Evolutionary conservation across 306 rosid species (phyloP).

Genomic region (Cucurbita moschata): DNA sequence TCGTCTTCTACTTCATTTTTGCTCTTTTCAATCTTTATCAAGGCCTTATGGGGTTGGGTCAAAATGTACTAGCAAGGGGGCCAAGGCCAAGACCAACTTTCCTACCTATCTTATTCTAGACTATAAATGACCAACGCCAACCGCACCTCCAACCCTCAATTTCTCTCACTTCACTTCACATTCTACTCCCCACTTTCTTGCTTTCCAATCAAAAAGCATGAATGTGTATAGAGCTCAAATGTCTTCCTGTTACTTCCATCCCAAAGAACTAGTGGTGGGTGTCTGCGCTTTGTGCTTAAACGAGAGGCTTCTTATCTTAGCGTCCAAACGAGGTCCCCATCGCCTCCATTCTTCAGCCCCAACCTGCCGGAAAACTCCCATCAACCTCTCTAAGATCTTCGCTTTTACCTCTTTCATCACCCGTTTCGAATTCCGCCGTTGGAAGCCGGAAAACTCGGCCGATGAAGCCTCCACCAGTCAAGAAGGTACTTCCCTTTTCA

Average conservation of each 20-base stretch:
- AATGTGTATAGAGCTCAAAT: constrained; percentile 47
- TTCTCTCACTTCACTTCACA: not conserved
- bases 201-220: constrained; percentile 5
- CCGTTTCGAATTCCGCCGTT: constrained; percentile 46
- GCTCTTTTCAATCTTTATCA: constrained; percentile 1
- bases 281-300: constrained; percentile 73
- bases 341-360: constrained; percentile 24
- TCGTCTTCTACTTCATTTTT: not conserved
- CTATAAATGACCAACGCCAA: constrained; percentile 11
- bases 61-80: not conserved
- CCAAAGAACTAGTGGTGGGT: constrained; percentile 55
- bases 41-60: constrained; percentile 9
- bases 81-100: constrained; percentile 3
- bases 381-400: constrained; percentile 70
- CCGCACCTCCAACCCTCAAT: constrained; percentile 6
- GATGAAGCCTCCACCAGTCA: constrained; percentile 58
- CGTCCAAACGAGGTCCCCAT: constrained; percentile 44
- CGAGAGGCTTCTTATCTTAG: constrained; percentile 61
- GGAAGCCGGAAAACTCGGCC: constrained; percentile 35
- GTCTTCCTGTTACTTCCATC: constrained; percentile 70
- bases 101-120: not conserved
- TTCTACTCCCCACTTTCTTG: not conserved
- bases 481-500: constrained; percentile 43
- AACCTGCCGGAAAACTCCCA: constrained; percentile 18
- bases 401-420: constrained; percentile 65